phyloP scores from a whole-genome alignment of 2,329 filamentous ascomycete species.

The Paecilomyces variotii region DNA sequence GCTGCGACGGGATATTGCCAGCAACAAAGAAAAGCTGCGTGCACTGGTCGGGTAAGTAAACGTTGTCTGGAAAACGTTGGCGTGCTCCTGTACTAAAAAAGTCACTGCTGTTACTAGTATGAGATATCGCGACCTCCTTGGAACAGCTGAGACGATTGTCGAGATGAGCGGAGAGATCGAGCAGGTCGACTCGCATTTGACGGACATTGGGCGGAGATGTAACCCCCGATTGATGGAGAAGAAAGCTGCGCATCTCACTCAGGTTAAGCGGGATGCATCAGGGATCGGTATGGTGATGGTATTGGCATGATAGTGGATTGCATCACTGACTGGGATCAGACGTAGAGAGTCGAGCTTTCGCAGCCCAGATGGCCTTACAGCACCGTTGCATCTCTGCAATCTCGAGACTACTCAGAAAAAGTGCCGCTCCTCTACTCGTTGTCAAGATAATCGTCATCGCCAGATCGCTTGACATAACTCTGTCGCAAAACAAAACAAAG shows the following conservation, averaged over 20 bases:
- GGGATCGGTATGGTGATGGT: constrained; percentile 21
- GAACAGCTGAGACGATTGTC: constrained; percentile 89
- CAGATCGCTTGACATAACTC: constrained; percentile 64
- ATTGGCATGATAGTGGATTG: constrained; percentile 2
- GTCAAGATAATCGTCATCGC: constrained; percentile 71
- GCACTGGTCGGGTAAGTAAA: constrained; percentile 54
- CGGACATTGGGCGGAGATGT: constrained; percentile 66
- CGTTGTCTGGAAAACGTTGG: background rate
- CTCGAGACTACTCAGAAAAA: constrained; percentile 44
- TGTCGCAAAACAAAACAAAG: constrained; percentile 46
- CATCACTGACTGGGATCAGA: constrained; percentile 20
- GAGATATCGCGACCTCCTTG: constrained; percentile 79
- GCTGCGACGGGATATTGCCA: constrained; percentile 53
- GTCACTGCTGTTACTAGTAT: constrained; percentile 35
- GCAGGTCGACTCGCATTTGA: constrained; percentile 62
- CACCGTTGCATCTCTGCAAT: constrained; percentile 48
- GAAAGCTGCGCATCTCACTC: constrained; percentile 52
- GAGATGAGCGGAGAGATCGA: constrained; percentile 76
- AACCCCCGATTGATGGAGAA: constrained; percentile 62
- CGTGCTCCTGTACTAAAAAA: constrained; percentile 5
- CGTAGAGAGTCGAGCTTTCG: constrained; percentile 40
- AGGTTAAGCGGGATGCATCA: constrained; percentile 33
- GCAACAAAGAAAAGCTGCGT: constrained; percentile 59
- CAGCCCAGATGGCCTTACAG: constrained; percentile 51
- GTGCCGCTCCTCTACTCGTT: constrained; percentile 45